Conservation (phyloP, 495 filamentous ascomycete species). For the Xylaria flabelliformis region DNA sequence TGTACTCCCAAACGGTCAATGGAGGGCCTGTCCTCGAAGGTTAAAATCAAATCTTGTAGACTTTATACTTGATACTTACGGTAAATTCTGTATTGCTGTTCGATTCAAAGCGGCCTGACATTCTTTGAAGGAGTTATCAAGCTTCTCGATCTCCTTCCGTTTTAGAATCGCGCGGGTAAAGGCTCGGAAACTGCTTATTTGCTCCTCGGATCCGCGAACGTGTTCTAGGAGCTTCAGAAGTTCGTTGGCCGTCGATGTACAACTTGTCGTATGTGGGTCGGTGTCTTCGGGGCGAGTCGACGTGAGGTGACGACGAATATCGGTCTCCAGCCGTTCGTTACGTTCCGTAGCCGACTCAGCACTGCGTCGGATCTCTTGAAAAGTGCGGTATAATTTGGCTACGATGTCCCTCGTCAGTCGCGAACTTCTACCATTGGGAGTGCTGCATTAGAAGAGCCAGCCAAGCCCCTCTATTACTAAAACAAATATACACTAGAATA, state of each 20-base stretch:
- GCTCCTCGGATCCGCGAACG: neutral
- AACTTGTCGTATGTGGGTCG: neutral
- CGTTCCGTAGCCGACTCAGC: neutral
- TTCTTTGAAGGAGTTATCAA: neutral
- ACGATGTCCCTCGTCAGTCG: neutral
- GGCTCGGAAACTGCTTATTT: neutral
- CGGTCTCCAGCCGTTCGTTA: neutral
- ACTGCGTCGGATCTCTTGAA: neutral
- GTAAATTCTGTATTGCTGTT: neutral
- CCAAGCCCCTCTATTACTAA: too few relatives aligned
- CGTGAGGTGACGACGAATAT: neutral
- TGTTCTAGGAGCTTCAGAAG: conserved; percentile 3
- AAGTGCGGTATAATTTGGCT: neutral
- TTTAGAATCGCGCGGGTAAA: neutral
- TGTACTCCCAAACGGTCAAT: neutral
- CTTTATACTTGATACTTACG: neutral
- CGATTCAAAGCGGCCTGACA: neutral
- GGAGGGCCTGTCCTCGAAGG: neutral
- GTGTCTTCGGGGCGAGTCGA: neutral
- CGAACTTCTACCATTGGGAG: neutral
- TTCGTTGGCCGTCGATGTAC: neutral
- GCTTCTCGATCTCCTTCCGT: neutral
- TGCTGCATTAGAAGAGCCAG: too few relatives aligned
- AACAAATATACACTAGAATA: too few relatives aligned
- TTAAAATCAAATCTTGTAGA: neutral